These are phyloP conservation scores for Thelonectria olida DNA, from an alignment of 2,329 filamentous ascomycete genomes.

Conservation along the genomic window DNA sequence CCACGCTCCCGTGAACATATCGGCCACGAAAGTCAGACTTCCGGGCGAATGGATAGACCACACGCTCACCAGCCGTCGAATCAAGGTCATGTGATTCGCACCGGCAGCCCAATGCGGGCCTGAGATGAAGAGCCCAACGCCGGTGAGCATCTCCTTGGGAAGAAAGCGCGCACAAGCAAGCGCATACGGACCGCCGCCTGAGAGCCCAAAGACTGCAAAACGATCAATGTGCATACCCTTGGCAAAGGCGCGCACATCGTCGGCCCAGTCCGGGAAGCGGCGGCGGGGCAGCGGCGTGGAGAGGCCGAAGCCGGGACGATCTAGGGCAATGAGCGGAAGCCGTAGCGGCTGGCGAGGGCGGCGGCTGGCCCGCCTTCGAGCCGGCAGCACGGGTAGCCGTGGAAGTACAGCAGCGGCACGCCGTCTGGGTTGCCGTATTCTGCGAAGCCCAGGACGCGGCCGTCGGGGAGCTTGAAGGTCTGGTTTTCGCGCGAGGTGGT, in stretches of 20 bases:
- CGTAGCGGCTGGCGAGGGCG: constrained; percentile 34
- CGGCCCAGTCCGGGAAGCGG: constrained; percentile 45
- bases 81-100: constrained; percentile 39
- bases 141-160: constrained; percentile 42
- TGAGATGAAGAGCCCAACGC: constrained; percentile 49
- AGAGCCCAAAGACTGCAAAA: constrained; percentile 47
- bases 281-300: constrained; percentile 47
- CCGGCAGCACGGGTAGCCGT: constrained; percentile 53
- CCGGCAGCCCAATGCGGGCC: constrained; percentile 48
- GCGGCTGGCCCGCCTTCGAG: constrained; percentile 46
- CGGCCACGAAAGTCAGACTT: constrained; percentile 27
- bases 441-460: constrained; percentile 51
- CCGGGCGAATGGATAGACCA: constrained; percentile 37
- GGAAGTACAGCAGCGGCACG: constrained; percentile 50
- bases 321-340: constrained; percentile 49
- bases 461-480: constrained; percentile 49
- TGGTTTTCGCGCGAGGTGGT: constrained; percentile 25
- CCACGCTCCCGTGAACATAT: neutral
- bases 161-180: constrained; percentile 46
- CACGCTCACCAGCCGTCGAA: constrained; percentile 29
- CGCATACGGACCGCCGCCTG: constrained; percentile 49
- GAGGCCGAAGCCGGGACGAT: constrained; percentile 54
- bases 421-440: constrained; percentile 47
- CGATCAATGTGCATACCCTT: constrained; percentile 31
- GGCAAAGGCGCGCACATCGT: constrained; percentile 45